Evolutionary conservation across 75 land plant species (phyloP).

Genomic region (Sequoia sempervirens): DNA sequence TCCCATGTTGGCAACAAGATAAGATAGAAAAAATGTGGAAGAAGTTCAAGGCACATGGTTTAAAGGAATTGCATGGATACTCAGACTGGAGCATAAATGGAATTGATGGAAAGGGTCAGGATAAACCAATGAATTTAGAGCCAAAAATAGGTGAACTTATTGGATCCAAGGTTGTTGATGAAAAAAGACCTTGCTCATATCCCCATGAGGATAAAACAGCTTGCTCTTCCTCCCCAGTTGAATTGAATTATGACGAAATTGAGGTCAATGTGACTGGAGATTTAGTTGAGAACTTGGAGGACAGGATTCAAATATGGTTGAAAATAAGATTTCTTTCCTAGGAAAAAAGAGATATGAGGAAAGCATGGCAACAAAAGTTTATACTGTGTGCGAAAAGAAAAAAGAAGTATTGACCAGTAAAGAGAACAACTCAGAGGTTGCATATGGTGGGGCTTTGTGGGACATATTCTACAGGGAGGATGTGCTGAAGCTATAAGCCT

Average conservation of each 20-base stretch:
- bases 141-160: conserved; percentile 12
- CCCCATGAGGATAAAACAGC: neutral
- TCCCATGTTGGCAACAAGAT: conserved; percentile 17
- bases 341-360: neutral
- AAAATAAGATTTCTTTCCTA: neutral
- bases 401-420: neutral
- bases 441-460: conserved; percentile 63
- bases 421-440: conserved; percentile 6
- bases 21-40: conserved; percentile 23
- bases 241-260: conserved; percentile 1
- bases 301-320: neutral
- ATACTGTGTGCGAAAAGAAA: neutral
- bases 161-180: neutral
- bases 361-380: neutral
- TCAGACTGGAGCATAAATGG: neutral
- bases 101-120: neutral
- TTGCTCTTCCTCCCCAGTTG: neutral
- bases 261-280: neutral
- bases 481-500: conserved; percentile 48
- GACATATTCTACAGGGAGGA: conserved; percentile 70
- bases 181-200: neutral
- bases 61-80: neutral
- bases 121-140: neutral
- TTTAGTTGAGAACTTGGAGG: neutral
- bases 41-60: conserved; percentile 29